Base-by-base conservation (phyloP, 257 asterid species). In the Scutellaria minor region DNA sequence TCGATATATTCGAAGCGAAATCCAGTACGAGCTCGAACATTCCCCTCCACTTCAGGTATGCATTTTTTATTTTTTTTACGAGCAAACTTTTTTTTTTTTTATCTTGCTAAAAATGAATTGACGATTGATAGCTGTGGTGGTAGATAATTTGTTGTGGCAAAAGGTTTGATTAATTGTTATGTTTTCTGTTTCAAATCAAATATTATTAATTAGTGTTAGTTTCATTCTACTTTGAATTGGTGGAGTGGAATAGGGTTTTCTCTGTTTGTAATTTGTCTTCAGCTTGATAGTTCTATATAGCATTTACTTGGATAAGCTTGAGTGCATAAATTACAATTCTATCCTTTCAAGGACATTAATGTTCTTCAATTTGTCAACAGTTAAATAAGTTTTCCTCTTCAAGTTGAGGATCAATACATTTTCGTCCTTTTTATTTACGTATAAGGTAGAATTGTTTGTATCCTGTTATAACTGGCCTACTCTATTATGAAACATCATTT, bases 1-100 rank as follows among this genome's bases (percentile, higher is more conserved):
- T 75, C 95, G 98, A 57, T 88, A 88, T 52, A 81, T 95, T 70
- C 88, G 98, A 7, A 81, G 75, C 55, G 97, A 95, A 77, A 83
- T 92, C 63, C 91, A 86, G 61, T 92, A 87, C 78, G 96, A 92
- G 77, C 74, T 83, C 74, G 96, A 90, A 9, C 80, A 39, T 24
- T 83, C 89, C 13, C 95, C 91, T 76, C 82, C 85, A 0, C 24
- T 80, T 59, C 52, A 84, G 98, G 99, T 90, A 53, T 42, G 39
- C 50, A 4, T 64, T 60, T 22, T 64, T 60, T 22, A 7, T 54
- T 46, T 63, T 22, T 62, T 14, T 11, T 31, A 53, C 54, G 31
- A 24, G 11, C 75, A 44, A 48, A 50, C 45, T 58, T 18, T 44
- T n/a, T 41, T 45, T 22, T n/a, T 48, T 31, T 31, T 31, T 4